phyloP scores from a whole-genome alignment of 2,329 filamentous ascomycete genomes.

The Leptodontidium sp. region DNA sequence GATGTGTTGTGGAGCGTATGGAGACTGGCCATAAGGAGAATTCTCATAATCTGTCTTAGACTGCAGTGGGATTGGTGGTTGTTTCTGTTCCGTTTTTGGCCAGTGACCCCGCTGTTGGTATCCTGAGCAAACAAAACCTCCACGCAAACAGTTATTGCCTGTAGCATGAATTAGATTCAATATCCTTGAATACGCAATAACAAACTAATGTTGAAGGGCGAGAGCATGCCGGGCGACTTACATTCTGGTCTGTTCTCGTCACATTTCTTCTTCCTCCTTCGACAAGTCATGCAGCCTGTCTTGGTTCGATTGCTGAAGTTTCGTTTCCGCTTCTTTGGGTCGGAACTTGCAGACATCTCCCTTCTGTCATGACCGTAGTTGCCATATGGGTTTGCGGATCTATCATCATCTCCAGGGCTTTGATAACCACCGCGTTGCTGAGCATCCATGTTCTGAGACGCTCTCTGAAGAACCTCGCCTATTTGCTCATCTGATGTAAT shows the following conservation, averaged over 20 bases:
- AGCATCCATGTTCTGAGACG: conserved; percentile 51
- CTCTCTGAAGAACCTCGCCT: conserved; percentile 59
- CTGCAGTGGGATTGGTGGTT: conserved; percentile 76
- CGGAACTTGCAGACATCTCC: conserved; percentile 57
- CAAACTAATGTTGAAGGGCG: background rate
- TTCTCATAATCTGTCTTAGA: conserved; percentile 74
- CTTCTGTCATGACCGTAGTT: conserved; percentile 46
- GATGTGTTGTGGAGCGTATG: conserved; percentile 53
- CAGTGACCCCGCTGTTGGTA: conserved; percentile 83
- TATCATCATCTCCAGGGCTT: conserved; percentile 49
- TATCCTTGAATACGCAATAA: conserved; percentile 17
- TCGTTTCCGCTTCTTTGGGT: conserved; percentile 75
- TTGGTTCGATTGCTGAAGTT: conserved; percentile 97
- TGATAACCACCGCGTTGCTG: conserved; percentile 48
- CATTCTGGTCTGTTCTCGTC: conserved; percentile 94
- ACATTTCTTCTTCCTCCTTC: conserved; percentile 95
- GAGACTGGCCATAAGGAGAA: conserved; percentile 64
- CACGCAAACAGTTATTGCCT: conserved; percentile 91
- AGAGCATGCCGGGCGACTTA: conserved; percentile 56
- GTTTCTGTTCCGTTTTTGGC: conserved; percentile 78
- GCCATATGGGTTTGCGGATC: conserved; percentile 48
- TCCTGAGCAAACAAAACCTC: conserved; percentile 89
- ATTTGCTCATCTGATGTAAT: conserved; percentile 58
- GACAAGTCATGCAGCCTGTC: conserved; percentile 92
- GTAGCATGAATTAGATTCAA: conserved; percentile 23